These are phyloP conservation scores for Solanum bulbocastanum DNA, from an alignment of 257 asterid genomes.

Conservation along the genomic window DNA sequence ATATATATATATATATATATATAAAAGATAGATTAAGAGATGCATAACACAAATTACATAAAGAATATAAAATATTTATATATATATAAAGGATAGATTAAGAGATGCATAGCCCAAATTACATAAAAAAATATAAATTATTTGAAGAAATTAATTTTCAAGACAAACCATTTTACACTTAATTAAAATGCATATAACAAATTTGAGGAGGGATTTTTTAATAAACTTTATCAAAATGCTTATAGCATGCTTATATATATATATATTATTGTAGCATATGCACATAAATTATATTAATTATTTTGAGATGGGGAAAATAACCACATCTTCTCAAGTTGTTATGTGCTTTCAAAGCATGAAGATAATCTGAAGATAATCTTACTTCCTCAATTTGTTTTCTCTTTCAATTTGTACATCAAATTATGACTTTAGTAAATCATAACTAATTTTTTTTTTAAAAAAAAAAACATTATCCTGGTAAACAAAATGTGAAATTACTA, in stretches of 20 bases:
- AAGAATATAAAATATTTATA: too few relatives aligned
- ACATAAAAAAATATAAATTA: too few relatives aligned
- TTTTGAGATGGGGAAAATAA: not conserved
- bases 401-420: not conserved
- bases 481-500: not conserved
- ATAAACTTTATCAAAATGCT: too few relatives aligned
- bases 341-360: not conserved
- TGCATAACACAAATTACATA: too few relatives aligned
- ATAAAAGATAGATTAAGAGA: too few relatives aligned
- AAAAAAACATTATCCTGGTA: not conserved
- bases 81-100: too few relatives aligned
- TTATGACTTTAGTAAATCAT: not conserved
- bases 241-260: not conserved
- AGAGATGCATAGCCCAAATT: too few relatives aligned
- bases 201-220: too few relatives aligned
- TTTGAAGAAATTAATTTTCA: too few relatives aligned
- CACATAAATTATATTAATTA: not conserved
- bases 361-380: not conserved
- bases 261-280: not conserved
- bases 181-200: not conserved
- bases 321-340: not conserved
- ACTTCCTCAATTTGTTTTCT: not conserved
- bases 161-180: not conserved
- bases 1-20: too few relatives aligned
- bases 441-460: not conserved